Evolutionary conservation across 2,329 filamentous ascomycete genomes (phyloP).

Genomic region (Meredithiella fracta): DNA sequence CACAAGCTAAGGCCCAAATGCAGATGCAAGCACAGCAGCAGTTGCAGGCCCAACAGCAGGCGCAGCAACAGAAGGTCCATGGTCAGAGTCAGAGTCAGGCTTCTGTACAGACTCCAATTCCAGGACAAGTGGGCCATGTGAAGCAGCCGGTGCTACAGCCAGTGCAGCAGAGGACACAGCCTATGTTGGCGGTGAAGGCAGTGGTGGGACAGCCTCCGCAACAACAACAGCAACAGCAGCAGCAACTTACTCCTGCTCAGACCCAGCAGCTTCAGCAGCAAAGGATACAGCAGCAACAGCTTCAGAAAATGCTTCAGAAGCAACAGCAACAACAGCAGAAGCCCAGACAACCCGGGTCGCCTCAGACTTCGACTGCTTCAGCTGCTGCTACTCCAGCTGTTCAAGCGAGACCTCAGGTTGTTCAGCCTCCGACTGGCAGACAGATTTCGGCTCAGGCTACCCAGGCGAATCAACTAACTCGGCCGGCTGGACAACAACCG

Average conservation of each 20-base stretch:
- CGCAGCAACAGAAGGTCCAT: not conserved
- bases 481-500: not conserved
- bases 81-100: not conserved
- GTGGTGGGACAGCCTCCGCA: not conserved
- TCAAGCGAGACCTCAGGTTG: not conserved
- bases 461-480: not conserved
- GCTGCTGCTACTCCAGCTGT: not conserved
- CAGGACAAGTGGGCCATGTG: not conserved
- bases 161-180: not conserved
- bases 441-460: not conserved
- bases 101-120: not conserved
- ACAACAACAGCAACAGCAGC: not conserved
- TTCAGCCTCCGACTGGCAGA: not conserved
- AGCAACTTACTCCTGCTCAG: not conserved
- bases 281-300: not conserved
- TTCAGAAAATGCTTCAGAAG: not conserved
- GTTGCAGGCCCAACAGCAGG: not conserved
- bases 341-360: not conserved
- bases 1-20: slow-evolving; percentile 10
- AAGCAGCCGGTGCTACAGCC: not conserved
- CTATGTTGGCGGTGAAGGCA: not conserved
- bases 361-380: not conserved
- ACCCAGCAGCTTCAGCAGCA: not conserved
- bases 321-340: not conserved
- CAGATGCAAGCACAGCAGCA: slow-evolving; percentile 3